These are phyloP conservation scores for Candida tibetensis DNA, from an alignment of 805 yeast species.

Conservation along the genomic window DNA sequence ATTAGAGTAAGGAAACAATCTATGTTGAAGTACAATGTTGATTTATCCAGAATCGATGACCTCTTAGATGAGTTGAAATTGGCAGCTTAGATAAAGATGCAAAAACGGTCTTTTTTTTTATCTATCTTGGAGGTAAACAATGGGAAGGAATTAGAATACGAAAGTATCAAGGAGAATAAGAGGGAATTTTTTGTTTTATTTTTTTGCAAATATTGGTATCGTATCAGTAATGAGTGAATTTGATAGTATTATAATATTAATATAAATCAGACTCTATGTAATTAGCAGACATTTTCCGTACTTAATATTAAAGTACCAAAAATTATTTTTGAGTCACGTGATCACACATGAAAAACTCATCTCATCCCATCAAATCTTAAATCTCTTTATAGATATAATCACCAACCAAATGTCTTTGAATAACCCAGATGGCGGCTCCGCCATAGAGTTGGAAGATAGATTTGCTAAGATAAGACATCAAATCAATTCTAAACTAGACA, in stretches of 20 bases:
- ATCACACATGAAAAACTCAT: conserved; percentile 3
- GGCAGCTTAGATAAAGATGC: conserved; percentile 21
- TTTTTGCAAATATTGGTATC: too few species aligned
- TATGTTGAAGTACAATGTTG: conserved; percentile 20
- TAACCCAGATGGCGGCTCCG: conserved; percentile 39
- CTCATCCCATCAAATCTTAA: conserved; percentile 4
- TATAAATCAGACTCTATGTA: too few species aligned
- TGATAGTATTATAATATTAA: too few species aligned
- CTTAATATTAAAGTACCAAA: too few species aligned
- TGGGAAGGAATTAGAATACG: too few species aligned
- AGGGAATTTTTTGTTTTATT: background rate
- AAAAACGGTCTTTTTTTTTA: background rate
- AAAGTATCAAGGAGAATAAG: background rate
- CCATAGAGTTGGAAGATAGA: conserved; percentile 47
- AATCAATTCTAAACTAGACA: conserved; percentile 72
- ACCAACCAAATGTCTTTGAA: conserved; percentile 23
- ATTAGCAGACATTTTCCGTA: too few species aligned
- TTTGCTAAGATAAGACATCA: conserved; percentile 70
- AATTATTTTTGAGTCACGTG: conserved; percentile 5
- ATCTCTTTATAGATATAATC: background rate
- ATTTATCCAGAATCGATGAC: conserved; percentile 27
- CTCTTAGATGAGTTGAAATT: conserved; percentile 26
- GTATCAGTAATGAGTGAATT: too few species aligned
- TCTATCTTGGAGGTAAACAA: too few species aligned
- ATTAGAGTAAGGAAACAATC: conserved; percentile 18